A percentile compares a stretch with the other conserved stretches of the same genome.
These are phyloP conservation scores for Ceratobasidium sp. DNA, from an alignment of 1,284 basidiomycete species.

Conservation along the genomic window DNA sequence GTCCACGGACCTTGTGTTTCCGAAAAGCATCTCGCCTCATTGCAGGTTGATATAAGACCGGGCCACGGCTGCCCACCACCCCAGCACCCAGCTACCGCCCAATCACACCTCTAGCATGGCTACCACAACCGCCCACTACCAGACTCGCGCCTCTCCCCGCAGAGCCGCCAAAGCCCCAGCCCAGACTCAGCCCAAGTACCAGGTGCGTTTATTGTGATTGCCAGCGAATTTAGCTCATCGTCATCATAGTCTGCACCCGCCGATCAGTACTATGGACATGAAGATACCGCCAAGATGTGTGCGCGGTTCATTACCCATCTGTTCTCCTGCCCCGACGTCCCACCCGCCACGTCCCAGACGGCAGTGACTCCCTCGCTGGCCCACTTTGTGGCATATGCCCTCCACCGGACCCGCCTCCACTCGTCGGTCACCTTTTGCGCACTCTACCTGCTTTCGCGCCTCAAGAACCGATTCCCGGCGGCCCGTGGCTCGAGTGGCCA, in stretches of 20 bases:
- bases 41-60: conserved; percentile 12
- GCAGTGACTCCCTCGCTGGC: conserved; percentile 62
- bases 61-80: neutral
- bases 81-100: conserved; percentile 5
- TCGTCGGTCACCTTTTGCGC: conserved; percentile 83
- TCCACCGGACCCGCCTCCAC: conserved; percentile 87
- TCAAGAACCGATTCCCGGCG: conserved; percentile 90
- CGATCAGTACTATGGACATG: conserved; percentile 73
- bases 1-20: neutral
- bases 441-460: conserved; percentile 80
- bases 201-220: neutral
- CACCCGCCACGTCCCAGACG: conserved; percentile 48
- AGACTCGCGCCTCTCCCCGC: conserved; percentile 23
- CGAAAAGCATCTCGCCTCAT: conserved; percentile 8
- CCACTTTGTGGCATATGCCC: conserved; percentile 86
- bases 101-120: neutral
- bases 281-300: conserved; percentile 66
- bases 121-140: conserved; percentile 23
- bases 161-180: conserved; percentile 18
- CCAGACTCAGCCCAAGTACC: conserved; percentile 4
- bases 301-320: conserved; percentile 80
- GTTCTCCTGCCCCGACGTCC: conserved; percentile 72
- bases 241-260: neutral
- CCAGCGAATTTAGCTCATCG: neutral
- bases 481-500: conserved; percentile 92